Conservation (phyloP, 148 eudicot genomes). For the Fagopyrum homotropicum region DNA sequence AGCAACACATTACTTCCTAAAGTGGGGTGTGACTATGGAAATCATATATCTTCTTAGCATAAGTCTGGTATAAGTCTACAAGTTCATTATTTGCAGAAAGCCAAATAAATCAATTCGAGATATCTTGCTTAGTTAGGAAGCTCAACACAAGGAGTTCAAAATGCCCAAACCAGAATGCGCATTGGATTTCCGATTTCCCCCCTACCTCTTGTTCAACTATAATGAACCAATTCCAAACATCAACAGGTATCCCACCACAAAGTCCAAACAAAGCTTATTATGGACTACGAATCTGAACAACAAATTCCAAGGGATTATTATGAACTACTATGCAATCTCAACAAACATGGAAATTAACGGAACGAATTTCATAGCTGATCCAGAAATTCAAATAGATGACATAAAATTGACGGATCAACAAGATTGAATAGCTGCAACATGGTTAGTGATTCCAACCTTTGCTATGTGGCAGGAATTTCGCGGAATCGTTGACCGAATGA, state of each 20-base stretch:
- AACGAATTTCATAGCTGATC: background rate
- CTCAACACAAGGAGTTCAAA: background rate
- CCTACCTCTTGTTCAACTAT: background rate
- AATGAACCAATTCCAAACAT: background rate
- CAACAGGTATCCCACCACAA: background rate
- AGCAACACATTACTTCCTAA: background rate
- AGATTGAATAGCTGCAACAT: background rate
- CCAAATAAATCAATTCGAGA: background rate
- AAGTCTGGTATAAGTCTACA: too few relatives aligned
- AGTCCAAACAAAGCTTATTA: background rate
- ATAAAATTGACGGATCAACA: background rate
- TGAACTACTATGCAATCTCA: background rate
- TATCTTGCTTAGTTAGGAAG: background rate
- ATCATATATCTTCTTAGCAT: too few relatives aligned
- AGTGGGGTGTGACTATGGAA: background rate
- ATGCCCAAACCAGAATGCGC: background rate
- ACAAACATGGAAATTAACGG: background rate
- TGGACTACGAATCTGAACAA: background rate
- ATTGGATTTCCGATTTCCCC: background rate
- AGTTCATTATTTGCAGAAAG: background rate
- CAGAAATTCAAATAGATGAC: background rate
- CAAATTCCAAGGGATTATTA: background rate
- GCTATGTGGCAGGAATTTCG: background rate
- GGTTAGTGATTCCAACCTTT: background rate
- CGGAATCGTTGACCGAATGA: background rate